These are phyloP conservation scores for Trebouxiophyceae sp. DNA, from an alignment of 163 green algal species.

Conservation along the genomic window DNA sequence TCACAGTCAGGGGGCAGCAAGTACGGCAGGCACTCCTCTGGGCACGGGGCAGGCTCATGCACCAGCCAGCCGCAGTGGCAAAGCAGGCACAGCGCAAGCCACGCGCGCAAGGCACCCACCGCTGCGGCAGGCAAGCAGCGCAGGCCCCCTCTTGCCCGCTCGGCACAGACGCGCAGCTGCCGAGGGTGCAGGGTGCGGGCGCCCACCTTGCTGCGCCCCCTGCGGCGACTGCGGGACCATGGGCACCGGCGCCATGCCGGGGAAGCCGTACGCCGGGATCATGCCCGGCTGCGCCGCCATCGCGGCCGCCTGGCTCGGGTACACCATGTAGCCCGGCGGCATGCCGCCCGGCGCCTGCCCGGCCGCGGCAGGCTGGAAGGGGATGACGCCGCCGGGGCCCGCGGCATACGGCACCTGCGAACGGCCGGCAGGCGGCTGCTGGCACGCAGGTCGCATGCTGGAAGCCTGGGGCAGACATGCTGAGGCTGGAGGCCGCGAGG, in stretches of 20 bases:
- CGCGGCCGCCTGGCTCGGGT: not conserved
- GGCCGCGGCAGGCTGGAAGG: not conserved
- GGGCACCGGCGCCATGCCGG: not conserved
- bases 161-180: too few species aligned
- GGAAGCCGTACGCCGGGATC: not conserved
- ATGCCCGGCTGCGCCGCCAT: not conserved
- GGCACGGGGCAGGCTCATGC: too few species aligned
- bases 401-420: not conserved
- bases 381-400: not conserved
- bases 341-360: not conserved
- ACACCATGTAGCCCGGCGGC: not conserved
- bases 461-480: too few species aligned
- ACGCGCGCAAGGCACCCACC: too few species aligned
- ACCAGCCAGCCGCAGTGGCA: too few species aligned
- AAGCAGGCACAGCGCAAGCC: too few species aligned
- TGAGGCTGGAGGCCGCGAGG: too few species aligned
- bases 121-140: too few species aligned
- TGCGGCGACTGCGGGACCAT: not conserved
- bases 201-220: not conserved
- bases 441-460: not conserved
- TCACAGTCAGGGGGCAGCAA: too few species aligned
- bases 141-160: too few species aligned
- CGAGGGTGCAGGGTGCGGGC: too few species aligned
- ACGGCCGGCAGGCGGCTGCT: not conserved
- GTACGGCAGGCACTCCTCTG: too few species aligned